Conservation (phyloP, 1,284 basidiomycete species). For the Trichosporon faecale region DNA sequence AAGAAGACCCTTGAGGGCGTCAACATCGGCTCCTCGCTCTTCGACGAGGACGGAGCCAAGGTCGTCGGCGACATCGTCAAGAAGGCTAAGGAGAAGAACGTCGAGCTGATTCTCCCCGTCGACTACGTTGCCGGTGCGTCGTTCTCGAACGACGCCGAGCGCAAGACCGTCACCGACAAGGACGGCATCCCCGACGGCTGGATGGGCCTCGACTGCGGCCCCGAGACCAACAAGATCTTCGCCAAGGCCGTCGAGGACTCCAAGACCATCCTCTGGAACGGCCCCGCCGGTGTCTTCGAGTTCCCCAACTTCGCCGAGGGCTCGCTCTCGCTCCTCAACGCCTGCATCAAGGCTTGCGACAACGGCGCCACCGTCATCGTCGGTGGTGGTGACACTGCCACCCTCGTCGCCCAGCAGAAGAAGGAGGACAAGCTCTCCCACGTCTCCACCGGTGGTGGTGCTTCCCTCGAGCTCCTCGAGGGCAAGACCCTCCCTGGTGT, state of each 20-base stretch:
- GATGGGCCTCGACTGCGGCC: conserved; percentile 91
- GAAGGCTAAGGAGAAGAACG: conserved; percentile 90
- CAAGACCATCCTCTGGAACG: conserved; percentile 99
- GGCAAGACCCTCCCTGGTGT: conserved; percentile 90
- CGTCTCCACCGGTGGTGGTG: conserved; percentile 95
- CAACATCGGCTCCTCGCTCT: conserved; percentile 90
- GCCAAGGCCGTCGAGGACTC: conserved; percentile 74
- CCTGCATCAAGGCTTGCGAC: conserved; percentile 80
- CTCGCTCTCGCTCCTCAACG: conserved; percentile 79
- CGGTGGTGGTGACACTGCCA: conserved; percentile 90
- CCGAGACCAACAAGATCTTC: conserved; percentile 77
- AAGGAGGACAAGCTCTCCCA: conserved; percentile 89
- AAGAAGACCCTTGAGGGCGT: conserved; percentile 88
- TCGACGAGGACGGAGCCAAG: conserved; percentile 83
- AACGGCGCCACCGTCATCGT: conserved; percentile 90
- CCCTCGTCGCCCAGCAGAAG: conserved; percentile 75
- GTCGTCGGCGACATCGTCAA: conserved; percentile 81
- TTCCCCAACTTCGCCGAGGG: conserved; percentile 87
- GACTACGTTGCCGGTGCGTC: conserved; percentile 94
- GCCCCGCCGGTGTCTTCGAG: conserved; percentile 96
- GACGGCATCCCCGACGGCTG: conserved; percentile 88
- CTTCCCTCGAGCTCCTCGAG: conserved; percentile 90
- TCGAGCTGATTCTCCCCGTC: conserved; percentile 92
- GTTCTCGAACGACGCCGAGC: conserved; percentile 88
- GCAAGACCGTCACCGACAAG: conserved; percentile 69